phyloP scores from a whole-genome alignment of 331 rosid species.

The Erythrophleum ivorense region DNA sequence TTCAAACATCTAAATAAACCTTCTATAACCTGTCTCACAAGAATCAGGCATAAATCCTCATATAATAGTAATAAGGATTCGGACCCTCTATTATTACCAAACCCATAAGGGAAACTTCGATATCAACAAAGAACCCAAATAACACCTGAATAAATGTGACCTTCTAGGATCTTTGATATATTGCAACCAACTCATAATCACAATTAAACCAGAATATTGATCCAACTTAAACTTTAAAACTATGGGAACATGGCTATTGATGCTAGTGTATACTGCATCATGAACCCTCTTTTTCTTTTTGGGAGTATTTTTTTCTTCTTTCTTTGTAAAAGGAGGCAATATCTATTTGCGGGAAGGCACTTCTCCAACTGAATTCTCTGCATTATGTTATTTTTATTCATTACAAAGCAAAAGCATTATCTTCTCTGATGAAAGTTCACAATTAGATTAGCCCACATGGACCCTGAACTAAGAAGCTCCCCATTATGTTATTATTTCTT shows the following conservation, averaged over 20 bases:
- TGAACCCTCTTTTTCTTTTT: neutral
- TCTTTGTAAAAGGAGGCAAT: neutral
- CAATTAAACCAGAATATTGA: neutral
- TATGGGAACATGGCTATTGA: neutral
- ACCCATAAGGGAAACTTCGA: no score
- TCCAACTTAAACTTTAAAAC: neutral
- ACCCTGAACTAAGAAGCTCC: neutral
- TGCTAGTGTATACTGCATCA: neutral
- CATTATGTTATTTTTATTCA: neutral
- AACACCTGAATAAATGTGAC: neutral
- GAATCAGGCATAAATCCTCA: no score
- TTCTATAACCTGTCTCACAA: no score
- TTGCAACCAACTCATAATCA: neutral
- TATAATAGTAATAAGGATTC: no score
- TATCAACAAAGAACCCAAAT: neutral
- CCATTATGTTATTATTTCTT: neutral
- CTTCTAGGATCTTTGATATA: neutral
- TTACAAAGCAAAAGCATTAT: neutral
- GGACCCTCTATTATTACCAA: no score
- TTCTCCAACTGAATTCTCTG: neutral
- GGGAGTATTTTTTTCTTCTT: neutral
- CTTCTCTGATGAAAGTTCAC: neutral
- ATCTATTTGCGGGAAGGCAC: neutral
- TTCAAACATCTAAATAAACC: no score
- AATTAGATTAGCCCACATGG: neutral